Evolutionary conservation across 1,284 basidiomycete species (phyloP), one percentile per base, ranked within the genome.

Genomic region (Pascua sp.): DNA sequence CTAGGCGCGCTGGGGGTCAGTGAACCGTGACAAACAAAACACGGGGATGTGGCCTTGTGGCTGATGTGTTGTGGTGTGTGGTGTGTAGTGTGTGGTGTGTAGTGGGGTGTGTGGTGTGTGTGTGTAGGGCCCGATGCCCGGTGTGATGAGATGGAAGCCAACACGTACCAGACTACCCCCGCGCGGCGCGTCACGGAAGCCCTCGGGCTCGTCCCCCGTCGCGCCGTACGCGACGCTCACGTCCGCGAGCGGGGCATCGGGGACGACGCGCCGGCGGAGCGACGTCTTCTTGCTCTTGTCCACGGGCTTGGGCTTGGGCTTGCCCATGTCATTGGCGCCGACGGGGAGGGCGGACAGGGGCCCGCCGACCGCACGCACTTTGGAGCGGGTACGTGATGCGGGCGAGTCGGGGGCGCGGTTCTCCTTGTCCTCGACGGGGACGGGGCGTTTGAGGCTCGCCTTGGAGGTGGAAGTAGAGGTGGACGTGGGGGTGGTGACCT

Each of bases 191-290:
- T 50, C 47, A 37, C 57, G 55, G 55, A 75, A 75, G 7, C 73
- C 75, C 11, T 47, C 59, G 5, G 75, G 75, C 52, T 70, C 69
- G 44, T 47, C 45, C 0, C 67, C 67, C n/a, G 18, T 64, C 17
- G 72, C 75, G 11, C 73, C 75, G 60, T 76, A 75, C 41, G 73
- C 72, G 47, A 69, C 67, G 51, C 67, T 71, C 8, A 75, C 73
- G 66, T 75, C 74, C 17, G 54, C 61, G 18, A 76, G 57, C 32
- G 40, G 17, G 37, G 32, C 2, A n/a, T 42, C 47, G 50, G 5
- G 51, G 42, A 16, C 51, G 38, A 24, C 42, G 18, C 24, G 55
- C 41, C 12, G 37, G 43, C 12, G 47, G 39, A 10, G 46, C 32
- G 45, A 39, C 15, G 52, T 18, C 40, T 36, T 36, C 39, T 55